A percentile compares a stretch with the other conserved stretches of the same genome.
Conservation (phyloP, 208 protist genomes). For the Phytomonas serpens region DNA sequence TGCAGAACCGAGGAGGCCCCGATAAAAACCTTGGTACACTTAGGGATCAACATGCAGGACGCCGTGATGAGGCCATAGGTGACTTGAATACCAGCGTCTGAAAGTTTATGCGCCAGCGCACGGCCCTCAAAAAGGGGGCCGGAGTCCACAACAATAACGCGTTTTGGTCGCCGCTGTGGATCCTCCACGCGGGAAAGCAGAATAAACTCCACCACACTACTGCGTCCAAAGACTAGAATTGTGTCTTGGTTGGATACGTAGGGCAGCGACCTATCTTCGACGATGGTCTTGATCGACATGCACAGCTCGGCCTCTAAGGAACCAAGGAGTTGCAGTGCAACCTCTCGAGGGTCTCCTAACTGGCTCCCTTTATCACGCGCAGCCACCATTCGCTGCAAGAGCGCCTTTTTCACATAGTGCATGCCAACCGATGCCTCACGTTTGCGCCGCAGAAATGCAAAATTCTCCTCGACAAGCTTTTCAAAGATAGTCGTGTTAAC, state of each 20-base stretch:
- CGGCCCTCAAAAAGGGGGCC: constrained; percentile 91
- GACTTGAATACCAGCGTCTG: constrained; percentile 74
- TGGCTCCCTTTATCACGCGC: constrained; percentile 29
- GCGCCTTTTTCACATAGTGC: constrained; percentile 58
- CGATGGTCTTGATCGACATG: constrained; percentile 64
- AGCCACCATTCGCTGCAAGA: constrained; percentile 44
- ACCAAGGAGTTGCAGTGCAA: constrained; percentile 34
- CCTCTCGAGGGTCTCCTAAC: constrained; percentile 29
- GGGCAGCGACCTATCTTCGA: constrained; percentile 58
- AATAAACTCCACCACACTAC: constrained; percentile 63
- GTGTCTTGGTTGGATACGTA: constrained; percentile 59
- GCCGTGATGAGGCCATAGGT: constrained; percentile 92
- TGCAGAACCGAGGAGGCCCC: constrained; percentile 90
- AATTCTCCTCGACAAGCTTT: constrained; percentile 58
- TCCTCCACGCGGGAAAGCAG: constrained; percentile 42
- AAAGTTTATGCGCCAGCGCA: constrained; percentile 61
- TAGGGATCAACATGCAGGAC: constrained; percentile 92
- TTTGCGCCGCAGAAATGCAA: constrained; percentile 52
- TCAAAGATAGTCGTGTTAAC: constrained; percentile 44
- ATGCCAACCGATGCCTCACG: constrained; percentile 59
- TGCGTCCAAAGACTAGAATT: constrained; percentile 77
- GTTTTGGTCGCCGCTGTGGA: constrained; percentile 33
- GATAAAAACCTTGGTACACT: constrained; percentile 92
- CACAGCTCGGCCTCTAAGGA: constrained; percentile 46
- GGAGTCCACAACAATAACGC: constrained; percentile 93